These are phyloP conservation scores for Debaryomyces prosopidis DNA, from an alignment of 805 yeast species.

Conservation along the genomic window DNA sequence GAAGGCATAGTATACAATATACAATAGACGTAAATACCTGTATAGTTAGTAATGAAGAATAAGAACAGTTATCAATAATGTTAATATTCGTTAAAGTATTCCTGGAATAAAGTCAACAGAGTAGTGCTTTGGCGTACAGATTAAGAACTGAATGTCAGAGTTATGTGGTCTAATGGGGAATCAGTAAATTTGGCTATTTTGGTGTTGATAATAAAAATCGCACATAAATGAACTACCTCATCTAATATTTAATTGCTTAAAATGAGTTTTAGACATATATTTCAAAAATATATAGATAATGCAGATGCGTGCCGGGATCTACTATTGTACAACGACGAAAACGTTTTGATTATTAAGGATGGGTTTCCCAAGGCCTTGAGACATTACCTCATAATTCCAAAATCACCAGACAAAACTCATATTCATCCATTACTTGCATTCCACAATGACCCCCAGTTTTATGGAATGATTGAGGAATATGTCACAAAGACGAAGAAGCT, in stretches of 20 bases:
- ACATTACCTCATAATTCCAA: constrained; percentile 65
- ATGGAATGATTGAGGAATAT: constrained; percentile 26
- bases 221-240: not conserved
- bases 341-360: constrained; percentile 60
- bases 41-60: no score
- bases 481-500: constrained; percentile 36
- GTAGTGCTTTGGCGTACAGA: no score
- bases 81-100: no score
- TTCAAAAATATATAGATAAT: constrained; percentile 46
- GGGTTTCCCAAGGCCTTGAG: constrained; percentile 60
- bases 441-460: constrained; percentile 25
- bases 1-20: not conserved
- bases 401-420: constrained; percentile 39
- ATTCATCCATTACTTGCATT: constrained; percentile 56
- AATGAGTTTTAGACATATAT: constrained; percentile 52
- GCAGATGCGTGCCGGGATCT: constrained; percentile 41
- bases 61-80: not conserved
- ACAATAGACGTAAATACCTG: no score
- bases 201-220: not conserved
- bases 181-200: no score
- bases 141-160: no score
- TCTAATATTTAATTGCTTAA: not conserved
- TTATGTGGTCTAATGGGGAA: no score
- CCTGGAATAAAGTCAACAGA: no score
- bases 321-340: constrained; percentile 50